phyloP scores from a whole-genome alignment of 1,139 yeast species.

The Torulaspora pretoriensis region DNA sequence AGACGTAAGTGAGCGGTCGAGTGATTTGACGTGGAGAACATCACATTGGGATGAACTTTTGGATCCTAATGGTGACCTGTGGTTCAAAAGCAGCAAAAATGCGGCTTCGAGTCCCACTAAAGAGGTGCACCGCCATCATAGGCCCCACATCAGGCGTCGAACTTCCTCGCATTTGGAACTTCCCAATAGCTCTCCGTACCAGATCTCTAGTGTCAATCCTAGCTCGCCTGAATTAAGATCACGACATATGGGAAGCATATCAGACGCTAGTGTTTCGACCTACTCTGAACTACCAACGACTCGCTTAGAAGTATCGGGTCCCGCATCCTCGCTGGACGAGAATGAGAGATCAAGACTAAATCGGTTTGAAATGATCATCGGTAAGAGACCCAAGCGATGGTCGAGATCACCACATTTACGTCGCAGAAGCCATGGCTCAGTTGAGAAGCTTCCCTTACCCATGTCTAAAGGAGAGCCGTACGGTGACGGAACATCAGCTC shows the following conservation, averaged over 20 bases:
- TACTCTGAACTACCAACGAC: slow-evolving; percentile 6
- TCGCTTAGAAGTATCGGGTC: slow-evolving; percentile 6
- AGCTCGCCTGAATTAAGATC: slow-evolving; percentile 9
- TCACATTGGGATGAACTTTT: slow-evolving; percentile 60
- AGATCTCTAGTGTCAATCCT: slow-evolving; percentile 1
- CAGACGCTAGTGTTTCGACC: slow-evolving; percentile 4
- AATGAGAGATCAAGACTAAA: slow-evolving; percentile 16
- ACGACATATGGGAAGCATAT: slow-evolving; percentile 5
- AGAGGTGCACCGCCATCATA: slow-evolving; percentile 11
- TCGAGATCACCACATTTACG: slow-evolving; percentile 22
- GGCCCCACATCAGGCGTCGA: slow-evolving; percentile 9
- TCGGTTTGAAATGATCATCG: slow-evolving; percentile 24
- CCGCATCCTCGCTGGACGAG: slow-evolving; percentile 11
- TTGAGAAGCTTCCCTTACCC: slow-evolving; percentile 11
- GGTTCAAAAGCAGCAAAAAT: slow-evolving; percentile 46
- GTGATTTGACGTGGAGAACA: slow-evolving; percentile 64
- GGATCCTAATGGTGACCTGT: slow-evolving; percentile 50
- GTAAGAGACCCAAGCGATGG: slow-evolving; percentile 23
- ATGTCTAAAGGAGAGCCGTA: slow-evolving; percentile 4
- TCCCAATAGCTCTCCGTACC: slow-evolving; percentile 7
- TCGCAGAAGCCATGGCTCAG: slow-evolving; percentile 11
- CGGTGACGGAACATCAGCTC: slow-evolving; percentile 8
- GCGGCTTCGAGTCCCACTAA: slow-evolving; percentile 9
- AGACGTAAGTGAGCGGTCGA: slow-evolving; percentile 56
- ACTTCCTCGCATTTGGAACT: slow-evolving; percentile 7